Conservation (phyloP, 1,284 basidiomycete species). For the Ceratobasidium sp. region DNA sequence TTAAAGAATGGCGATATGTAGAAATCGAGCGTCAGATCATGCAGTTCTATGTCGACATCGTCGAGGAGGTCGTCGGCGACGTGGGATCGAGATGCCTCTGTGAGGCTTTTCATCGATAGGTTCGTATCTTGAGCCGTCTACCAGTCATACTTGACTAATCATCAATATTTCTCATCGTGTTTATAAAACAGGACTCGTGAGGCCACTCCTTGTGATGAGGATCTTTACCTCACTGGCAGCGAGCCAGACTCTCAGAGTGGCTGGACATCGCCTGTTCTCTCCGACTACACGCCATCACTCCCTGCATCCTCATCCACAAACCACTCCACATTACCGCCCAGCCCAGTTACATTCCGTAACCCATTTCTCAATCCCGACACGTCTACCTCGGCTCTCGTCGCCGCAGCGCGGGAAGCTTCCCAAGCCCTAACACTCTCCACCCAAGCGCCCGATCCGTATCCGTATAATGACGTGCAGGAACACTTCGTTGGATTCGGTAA, state of each 20-base stretch:
- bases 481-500: conserved; percentile 23
- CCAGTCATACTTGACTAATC: conserved; percentile 8
- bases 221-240: background rate
- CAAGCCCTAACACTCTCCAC: background rate
- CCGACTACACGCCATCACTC: background rate
- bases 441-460: background rate
- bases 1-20: background rate
- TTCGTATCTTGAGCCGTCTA: background rate
- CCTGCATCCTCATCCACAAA: background rate
- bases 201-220: conserved; percentile 12
- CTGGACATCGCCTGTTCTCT: conserved; percentile 16
- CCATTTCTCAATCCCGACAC: conserved; percentile 15
- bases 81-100: conserved; percentile 33
- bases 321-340: background rate
- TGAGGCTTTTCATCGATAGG: conserved; percentile 37
- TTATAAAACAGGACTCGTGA: conserved; percentile 10
- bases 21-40: conserved; percentile 18
- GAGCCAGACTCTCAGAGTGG: conserved; percentile 14
- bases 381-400: conserved; percentile 25
- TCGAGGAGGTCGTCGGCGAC: conserved; percentile 13
- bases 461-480: conserved; percentile 14
- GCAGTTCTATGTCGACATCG: background rate
- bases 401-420: conserved; percentile 36
- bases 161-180: background rate
- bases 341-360: background rate